Conservation (phyloP, 108 stramenopile genomes). For the Aurantiochytrium sp. region DNA sequence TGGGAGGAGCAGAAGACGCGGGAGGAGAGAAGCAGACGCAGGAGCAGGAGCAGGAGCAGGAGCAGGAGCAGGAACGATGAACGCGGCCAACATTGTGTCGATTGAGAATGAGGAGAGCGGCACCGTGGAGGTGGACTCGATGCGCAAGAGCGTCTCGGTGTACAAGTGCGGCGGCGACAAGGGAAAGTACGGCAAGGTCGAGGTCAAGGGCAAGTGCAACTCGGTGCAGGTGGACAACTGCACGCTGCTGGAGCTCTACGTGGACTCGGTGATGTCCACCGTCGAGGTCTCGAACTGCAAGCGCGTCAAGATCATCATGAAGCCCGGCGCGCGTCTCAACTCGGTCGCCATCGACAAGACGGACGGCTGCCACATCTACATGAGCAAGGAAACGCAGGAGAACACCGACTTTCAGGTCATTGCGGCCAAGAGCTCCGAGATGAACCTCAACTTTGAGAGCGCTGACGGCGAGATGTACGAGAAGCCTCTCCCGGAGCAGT, state of each 20-base stretch:
- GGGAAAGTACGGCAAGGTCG: neutral
- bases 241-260: neutral
- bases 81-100: neutral
- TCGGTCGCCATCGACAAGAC: slow-evolving; percentile 14
- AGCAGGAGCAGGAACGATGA: neutral
- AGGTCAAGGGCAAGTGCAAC: slow-evolving; percentile 21
- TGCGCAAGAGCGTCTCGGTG: neutral
- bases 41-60: no score
- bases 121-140: neutral
- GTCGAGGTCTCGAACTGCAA: slow-evolving; percentile 17
- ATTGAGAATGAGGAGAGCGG: neutral
- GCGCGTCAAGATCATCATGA: slow-evolving; percentile 16
- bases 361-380: neutral
- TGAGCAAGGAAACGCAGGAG: slow-evolving; percentile 12
- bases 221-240: slow-evolving; percentile 18
- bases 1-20: no score
- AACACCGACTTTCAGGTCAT: slow-evolving; percentile 13
- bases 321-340: neutral
- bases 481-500: slow-evolving; percentile 20
- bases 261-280: slow-evolving; percentile 16
- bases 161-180: slow-evolving; percentile 2
- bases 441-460: slow-evolving; percentile 15
- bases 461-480: slow-evolving; percentile 9
- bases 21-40: neutral
- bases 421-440: slow-evolving; percentile 8